Evolutionary conservation across 352 stramenopile species (phyloP), one percentile per base, ranked within the genome.

Genomic region (Phytopythium ostracodes): DNA sequence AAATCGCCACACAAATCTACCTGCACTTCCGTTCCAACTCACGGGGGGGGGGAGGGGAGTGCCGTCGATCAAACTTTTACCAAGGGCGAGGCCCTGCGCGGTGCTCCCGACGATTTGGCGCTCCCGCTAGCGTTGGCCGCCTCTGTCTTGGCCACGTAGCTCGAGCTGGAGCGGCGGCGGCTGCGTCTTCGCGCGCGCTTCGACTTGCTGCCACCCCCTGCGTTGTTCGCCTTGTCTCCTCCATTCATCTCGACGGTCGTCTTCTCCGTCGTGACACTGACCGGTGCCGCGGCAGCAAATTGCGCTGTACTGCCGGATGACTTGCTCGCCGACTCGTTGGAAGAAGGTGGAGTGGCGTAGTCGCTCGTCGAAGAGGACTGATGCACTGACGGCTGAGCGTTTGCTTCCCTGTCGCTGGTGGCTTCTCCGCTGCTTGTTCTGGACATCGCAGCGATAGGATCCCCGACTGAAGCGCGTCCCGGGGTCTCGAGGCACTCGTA

Each of bases 401-500:
- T 22, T n/a, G n/a, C 20, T 15, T 6, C 18, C 43, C 10, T 7
- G 40, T 1, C 18, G 43, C 43, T 50, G 20, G 29, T 50, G 20
- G 29, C 29, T 56, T 59, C 38, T 47, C 6, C 25, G 3, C 8
- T 24, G 18, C 15, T 24, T 2, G 47, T 15, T 53, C 47, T 35
- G 2, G 47, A 53, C 5, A 53, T 6, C 25, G 4, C 47, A 35
- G 25, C 47, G 15, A 17, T 25, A 1, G 47, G 14, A 25, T 53
- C 25, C 12, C 14, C 27, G 11, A 15, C 25, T 51, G 62, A 42
- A 24, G 56, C 14, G 56, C 56, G 33, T 31, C 36, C n/a, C 7
- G 53, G 18, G 20, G 59, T 33, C 27, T 57, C 61, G 20, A 60
- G 36, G 12, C 60, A 25, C 35, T 80, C 73, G 53, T 72, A 80